Evolutionary conservation across 2,329 filamentous ascomycete genomes (phyloP).

Genomic region (Drechslerella dactyloides): DNA sequence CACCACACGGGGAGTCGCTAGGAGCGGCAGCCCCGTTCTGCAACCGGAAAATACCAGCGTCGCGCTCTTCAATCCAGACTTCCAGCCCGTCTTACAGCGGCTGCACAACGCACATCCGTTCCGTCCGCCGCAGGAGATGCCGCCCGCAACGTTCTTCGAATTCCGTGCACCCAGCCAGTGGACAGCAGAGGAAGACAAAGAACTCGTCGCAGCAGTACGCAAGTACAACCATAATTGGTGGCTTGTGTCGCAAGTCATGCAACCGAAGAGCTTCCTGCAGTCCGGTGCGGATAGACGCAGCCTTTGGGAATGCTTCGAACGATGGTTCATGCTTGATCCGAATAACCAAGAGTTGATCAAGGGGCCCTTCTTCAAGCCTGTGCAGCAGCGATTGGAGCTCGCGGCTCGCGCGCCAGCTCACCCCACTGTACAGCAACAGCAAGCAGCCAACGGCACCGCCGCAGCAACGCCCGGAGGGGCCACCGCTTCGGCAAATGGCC

Average conservation of each 20-base stretch:
- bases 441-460: slow-evolving; percentile 56
- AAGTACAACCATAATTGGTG: slow-evolving; percentile 99
- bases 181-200: slow-evolving; percentile 88
- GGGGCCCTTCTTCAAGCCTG: slow-evolving; percentile 89
- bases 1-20: slow-evolving; percentile 19
- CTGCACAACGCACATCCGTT: slow-evolving; percentile 92
- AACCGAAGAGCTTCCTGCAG: slow-evolving; percentile 75
- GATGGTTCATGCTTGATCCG: slow-evolving; percentile 91
- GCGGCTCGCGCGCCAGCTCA: slow-evolving; percentile 63
- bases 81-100: slow-evolving; percentile 85
- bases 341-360: slow-evolving; percentile 92
- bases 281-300: slow-evolving; percentile 88
- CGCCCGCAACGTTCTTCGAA: slow-evolving; percentile 87
- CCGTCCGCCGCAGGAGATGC: slow-evolving; percentile 94
- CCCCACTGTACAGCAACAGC: slow-evolving; percentile 66
- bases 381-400: slow-evolving; percentile 68
- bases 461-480: slow-evolving; percentile 61
- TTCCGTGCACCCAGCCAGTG: slow-evolving; percentile 85
- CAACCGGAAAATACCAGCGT: slow-evolving; percentile 76
- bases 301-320: slow-evolving; percentile 98
- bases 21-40: slow-evolving; percentile 58
- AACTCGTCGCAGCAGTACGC: slow-evolving; percentile 80
- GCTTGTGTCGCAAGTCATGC: slow-evolving; percentile 81
- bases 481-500: slow-evolving; percentile 65
- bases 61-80: slow-evolving; percentile 85